Base-by-base conservation (phyloP, 1,284 basidiomycete genomes). In the Puccinia polysora region DNA sequence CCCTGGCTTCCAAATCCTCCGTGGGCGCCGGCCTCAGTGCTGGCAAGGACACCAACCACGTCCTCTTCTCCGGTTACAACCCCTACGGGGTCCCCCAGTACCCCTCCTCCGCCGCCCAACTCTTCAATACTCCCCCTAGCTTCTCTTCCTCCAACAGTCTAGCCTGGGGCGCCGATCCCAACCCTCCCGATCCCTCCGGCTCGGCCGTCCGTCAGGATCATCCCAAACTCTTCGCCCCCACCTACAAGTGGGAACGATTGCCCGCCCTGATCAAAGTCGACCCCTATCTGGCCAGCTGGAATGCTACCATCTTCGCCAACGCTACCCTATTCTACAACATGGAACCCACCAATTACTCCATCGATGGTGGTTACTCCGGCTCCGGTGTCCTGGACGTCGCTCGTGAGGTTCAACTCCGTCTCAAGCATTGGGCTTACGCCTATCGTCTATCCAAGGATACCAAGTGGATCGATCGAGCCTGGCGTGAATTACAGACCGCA, bases 381-480 rank as follows among this genome's bases (percentile, higher is more conserved):
- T 95, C 90, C 74, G 96, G 96, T 81, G 92, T 97, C 43, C 85
- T 99, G 67, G 96, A 99, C 79, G 87, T 88, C 75, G 88, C 92
- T 32, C 88, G 96, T 76, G 86, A 89, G 79, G 84, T 96, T 77
- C 97, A 98, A 81, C 84, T 88, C 82, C 85, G 90, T 74, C 83
- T 97, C 80, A 97, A 97, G 82, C 89, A 91, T 43, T 96, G 91
- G 81, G 86, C 88, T 0, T 99, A 97, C 79, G 92, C 85, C 28
- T 97, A 89, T 80, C 87, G 87, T 72, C 86, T 97, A 84, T 89
- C 91, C 63, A 90, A 91, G 75, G 88, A 97, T 80, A 90, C 89
- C 30, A 86, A 85, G 77, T 93, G 86, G 83, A 89, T 89, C 78
- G 71, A 85, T 79, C 73, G 76, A 23, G 74, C 78, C 58, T 75